Evolutionary conservation across 1,139 yeast genomes (phyloP), one percentile per base, ranked within the genome.

Genomic region (Taphrina betulina): DNA sequence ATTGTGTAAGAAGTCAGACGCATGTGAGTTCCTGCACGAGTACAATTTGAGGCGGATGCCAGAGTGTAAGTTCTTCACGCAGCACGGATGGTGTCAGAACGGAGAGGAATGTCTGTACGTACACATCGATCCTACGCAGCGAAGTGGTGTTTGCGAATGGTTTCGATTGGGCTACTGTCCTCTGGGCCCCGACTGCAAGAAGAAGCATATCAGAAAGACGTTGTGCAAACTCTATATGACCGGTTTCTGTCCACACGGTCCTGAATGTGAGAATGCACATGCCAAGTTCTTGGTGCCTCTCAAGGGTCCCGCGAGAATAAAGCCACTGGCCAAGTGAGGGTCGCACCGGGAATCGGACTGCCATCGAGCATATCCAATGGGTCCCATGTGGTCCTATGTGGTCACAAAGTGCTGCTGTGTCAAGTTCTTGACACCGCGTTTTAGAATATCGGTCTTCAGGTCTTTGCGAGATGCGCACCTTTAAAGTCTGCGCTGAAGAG

Each of bases 1-100:
- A 0, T 78, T 94, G 35, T 94, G 99, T 71, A 94, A 94, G 72
- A 92, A 90, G 73, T 95, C 95, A 56, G 96, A 90, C 64, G 90
- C 86, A 62, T 94, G 98, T 71, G 99, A 94, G 72, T 94, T 88
- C 66, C 72, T 94, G 51, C 99, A 94, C 70, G 99, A 94, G 67
- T 92, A 90, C 68, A 92, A 92, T 67, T 73, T 92, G 64, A 78
- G 95, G 60, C 89, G 87, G 69, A 90, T 94, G 95, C 98, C 98
- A 1, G 98, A 94, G 69, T 94, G 98, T 71, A 52, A 52, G 45
- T 53, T 41, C 33, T 57, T 33, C 35, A 52, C 57, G 12, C 57
- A 61, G 48, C 89, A 88, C 67, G 98, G 98, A 4, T 85, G 79
- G 67, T 94, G 98, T 70, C 85, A 95, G 7, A 96, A 90, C 68